These are phyloP conservation scores for Sphagnum contortum DNA, from an alignment of 225 moss, liverwort and hornwort genomes.

Conservation along the genomic window DNA sequence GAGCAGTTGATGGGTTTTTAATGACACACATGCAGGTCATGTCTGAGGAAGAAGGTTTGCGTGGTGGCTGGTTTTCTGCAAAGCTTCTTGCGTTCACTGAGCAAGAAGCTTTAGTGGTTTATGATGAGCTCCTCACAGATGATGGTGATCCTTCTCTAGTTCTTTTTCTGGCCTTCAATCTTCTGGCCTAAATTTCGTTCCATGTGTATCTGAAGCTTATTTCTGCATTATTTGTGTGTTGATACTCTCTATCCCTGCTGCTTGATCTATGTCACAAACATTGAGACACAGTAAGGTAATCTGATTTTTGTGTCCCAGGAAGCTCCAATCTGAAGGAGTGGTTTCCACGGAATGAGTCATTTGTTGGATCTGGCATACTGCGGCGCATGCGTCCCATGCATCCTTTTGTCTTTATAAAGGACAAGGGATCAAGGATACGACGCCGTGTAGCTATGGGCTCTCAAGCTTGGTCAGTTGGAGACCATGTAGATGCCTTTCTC, in stretches of 20 bases:
- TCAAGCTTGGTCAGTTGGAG: slow-evolving; percentile 20
- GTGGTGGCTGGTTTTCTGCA: slow-evolving; percentile 4
- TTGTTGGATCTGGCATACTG: slow-evolving; percentile 8
- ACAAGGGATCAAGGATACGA: slow-evolving; percentile 26
- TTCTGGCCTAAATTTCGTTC: not conserved
- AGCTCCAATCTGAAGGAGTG: slow-evolving; percentile 20
- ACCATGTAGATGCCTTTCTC: slow-evolving; percentile 39
- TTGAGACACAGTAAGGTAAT: not conserved
- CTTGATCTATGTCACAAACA: too few species aligned
- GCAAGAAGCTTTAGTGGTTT: slow-evolving; percentile 2
- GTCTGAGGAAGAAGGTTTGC: slow-evolving; percentile 3
- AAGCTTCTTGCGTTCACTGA: not conserved
- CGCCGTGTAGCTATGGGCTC: slow-evolving; percentile 18
- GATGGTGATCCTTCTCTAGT: slow-evolving; percentile 3
- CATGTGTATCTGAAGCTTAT: too few species aligned
- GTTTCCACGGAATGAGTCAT: slow-evolving; percentile 24
- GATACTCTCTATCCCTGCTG: not conserved
- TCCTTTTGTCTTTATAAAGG: slow-evolving; percentile 12
- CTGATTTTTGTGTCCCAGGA: not conserved
- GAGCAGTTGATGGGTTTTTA: too few species aligned
- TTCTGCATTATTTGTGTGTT: not conserved
- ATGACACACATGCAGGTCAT: slow-evolving; percentile 1
- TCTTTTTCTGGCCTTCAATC: not conserved
- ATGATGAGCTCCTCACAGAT: slow-evolving; percentile 4
- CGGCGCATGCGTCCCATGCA: slow-evolving; percentile 29